Evolutionary conservation across 164 flowering plant species (phyloP), one percentile per base, ranked within the genome.

Genomic region (Litsea cubeba): DNA sequence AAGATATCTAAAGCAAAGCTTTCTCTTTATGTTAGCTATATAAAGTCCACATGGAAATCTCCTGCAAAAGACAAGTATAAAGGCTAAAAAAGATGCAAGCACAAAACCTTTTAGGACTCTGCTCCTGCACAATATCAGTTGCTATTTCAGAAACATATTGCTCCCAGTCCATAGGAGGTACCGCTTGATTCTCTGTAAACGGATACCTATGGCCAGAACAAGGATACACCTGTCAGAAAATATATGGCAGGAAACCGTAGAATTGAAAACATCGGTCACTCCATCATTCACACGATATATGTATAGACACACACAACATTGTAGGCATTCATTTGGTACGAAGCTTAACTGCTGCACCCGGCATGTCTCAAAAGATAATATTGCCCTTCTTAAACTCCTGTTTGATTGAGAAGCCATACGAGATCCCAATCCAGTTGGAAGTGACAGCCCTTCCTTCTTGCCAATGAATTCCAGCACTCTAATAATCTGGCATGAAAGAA

Each of bases 101-200:
- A 23, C 12, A 77, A 68, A 74, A 94, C 98, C 98, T 86, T 89
- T 95, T 92, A n/a, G 98, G 98, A 82, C 98, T 93, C 85, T 93
- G 99, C 89, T 93, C 99, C 84, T 90, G 90, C 90, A 95, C 87
- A 67, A 95, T 92, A 81, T 94, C 98, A 50, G 95, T 85, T 79
- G 95, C 89, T 81, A 95, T 95, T 80, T 93, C 97, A 72, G 89
- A 74, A 72, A 95, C 76, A 85, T 91, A 95, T 76, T 90, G 97
- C 84, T 95, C 99, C 99, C 99, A 95, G 74, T 95, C 99, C 99
- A 95, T 95, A 28, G 94, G 89, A 3, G 95, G 87, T 74, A 95
- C 93, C 30, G 78, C 84, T 83, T 95, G 99, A 71, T 87, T 90
- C 68, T 54, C 81, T 28, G 88, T 84, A 67, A 93, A 92, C 49